These are phyloP conservation scores for Hypoxylon sp. DNA, from an alignment of 2,329 filamentous ascomycete genomes.

Conservation along the genomic window DNA sequence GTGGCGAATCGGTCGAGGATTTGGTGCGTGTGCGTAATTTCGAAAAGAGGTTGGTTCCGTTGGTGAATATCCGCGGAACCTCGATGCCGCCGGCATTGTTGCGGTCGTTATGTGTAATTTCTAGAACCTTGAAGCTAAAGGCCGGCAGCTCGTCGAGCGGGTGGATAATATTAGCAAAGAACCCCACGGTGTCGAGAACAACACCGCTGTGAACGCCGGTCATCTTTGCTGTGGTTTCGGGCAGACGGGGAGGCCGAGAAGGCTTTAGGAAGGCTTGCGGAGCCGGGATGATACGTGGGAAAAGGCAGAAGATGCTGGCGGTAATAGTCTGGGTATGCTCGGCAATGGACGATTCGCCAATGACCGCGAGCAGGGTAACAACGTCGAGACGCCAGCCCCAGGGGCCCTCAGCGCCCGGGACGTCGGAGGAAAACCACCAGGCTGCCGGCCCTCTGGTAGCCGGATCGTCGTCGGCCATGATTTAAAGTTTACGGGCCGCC, in stretches of 20 bases:
- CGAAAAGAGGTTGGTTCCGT: conserved; percentile 28
- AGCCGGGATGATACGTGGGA: conserved; percentile 71
- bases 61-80: conserved; percentile 27
- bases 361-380: conserved; percentile 71
- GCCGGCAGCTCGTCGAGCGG: conserved; percentile 62
- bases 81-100: conserved; percentile 44
- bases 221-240: conserved; percentile 65
- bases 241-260: conserved; percentile 65
- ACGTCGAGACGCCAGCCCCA: conserved; percentile 69
- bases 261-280: conserved; percentile 72
- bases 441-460: conserved; percentile 11
- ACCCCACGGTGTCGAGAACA: conserved; percentile 66
- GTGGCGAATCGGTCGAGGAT: conserved; percentile 28
- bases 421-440: conserved; percentile 51
- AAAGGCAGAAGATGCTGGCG: conserved; percentile 66
- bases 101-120: conserved; percentile 59
- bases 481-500: conserved; percentile 2
- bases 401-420: conserved; percentile 51
- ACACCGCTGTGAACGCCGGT: conserved; percentile 70
- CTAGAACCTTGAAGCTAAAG: conserved; percentile 61
- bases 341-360: conserved; percentile 69
- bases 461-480: conserved; percentile 42
- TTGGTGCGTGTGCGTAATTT: conserved; percentile 26
- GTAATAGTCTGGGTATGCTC: conserved; percentile 70
- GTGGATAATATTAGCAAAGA: conserved; percentile 72